These are phyloP conservation scores for Nymphaea thermarum DNA, from an alignment of 164 flowering plant species.

Conservation along the genomic window DNA sequence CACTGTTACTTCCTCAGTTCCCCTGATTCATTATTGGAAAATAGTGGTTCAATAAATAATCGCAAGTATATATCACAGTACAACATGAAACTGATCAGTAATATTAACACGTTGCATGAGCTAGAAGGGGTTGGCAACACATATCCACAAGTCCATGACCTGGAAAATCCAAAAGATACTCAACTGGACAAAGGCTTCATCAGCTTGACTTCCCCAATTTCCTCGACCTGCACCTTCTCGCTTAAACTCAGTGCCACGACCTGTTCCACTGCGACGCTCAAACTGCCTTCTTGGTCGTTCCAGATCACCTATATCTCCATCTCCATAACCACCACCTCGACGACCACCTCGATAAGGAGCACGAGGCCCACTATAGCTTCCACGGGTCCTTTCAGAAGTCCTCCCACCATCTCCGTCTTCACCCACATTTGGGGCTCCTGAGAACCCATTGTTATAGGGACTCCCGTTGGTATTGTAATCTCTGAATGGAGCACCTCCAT, in stretches of 20 bases:
- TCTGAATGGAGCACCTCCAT: conserved; percentile 25
- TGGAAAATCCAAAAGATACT: conserved; percentile 1
- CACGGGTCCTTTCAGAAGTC: conserved; percentile 16
- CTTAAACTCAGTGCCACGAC: conserved; percentile 46
- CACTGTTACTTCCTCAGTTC: conserved; percentile 24
- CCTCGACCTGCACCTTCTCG: conserved; percentile 65
- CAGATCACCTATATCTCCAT: conserved; percentile 18
- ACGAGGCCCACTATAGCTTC: conserved; percentile 1
- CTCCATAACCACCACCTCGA: conserved; percentile 12
- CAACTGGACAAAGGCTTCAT: conserved; percentile 23
- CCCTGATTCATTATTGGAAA: conserved; percentile 16
- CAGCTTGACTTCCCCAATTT: conserved; percentile 46
- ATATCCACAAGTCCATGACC: background rate
- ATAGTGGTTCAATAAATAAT: background rate
- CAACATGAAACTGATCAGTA: no score
- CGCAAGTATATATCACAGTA: no score
- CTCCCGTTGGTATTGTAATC: conserved; percentile 24
- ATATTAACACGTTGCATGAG: background rate
- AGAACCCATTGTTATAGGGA: conserved; percentile 18
- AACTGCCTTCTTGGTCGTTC: conserved; percentile 28
- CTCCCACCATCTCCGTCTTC: conserved; percentile 29
- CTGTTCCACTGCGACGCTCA: conserved; percentile 65
- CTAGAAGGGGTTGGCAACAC: background rate
- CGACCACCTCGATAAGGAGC: conserved; percentile 5
- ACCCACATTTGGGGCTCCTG: conserved; percentile 20